These are phyloP conservation scores for Punica granatum DNA, from an alignment of 345 rosid species.

Conservation along the genomic window DNA sequence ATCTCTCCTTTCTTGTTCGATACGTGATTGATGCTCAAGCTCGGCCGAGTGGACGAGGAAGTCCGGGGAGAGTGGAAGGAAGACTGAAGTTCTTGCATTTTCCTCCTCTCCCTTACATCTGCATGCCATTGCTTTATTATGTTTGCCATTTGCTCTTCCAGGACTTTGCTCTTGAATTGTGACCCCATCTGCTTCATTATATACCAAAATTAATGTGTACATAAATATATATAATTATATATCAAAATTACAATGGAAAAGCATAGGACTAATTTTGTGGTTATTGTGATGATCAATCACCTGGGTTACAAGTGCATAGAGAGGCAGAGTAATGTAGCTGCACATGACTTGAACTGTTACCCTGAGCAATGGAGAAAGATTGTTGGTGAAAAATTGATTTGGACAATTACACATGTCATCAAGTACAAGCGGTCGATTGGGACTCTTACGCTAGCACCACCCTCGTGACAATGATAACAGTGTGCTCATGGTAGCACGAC, in stretches of 20 bases:
- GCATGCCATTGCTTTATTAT: constrained; percentile 26
- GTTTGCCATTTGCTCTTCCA: constrained; percentile 22
- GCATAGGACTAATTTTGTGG: background rate
- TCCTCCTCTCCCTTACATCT: constrained; percentile 23
- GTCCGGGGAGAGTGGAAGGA: constrained; percentile 8
- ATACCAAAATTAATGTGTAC: background rate
- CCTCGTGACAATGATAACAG: constrained; percentile 31
- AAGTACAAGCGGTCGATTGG: background rate
- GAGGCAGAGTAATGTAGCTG: constrained; percentile 46
- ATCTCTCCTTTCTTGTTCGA: background rate
- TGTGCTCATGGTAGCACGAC: constrained; percentile 55
- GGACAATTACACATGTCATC: background rate
- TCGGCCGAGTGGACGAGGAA: constrained; percentile 5
- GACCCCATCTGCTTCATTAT: constrained; percentile 28
- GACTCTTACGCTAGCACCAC: constrained; percentile 57
- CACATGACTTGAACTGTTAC: constrained; percentile 27
- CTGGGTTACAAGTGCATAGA: constrained; percentile 47
- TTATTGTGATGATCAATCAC: constrained; percentile 11
- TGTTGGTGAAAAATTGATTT: background rate
- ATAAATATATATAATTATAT: background rate
- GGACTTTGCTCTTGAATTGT: constrained; percentile 21
- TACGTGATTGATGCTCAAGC: background rate
- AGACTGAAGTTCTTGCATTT: background rate
- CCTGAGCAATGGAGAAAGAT: constrained; percentile 16
- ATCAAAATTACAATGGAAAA: background rate